Conservation (phyloP, 352 stramenopile species). For the Pythium dissimile region DNA sequence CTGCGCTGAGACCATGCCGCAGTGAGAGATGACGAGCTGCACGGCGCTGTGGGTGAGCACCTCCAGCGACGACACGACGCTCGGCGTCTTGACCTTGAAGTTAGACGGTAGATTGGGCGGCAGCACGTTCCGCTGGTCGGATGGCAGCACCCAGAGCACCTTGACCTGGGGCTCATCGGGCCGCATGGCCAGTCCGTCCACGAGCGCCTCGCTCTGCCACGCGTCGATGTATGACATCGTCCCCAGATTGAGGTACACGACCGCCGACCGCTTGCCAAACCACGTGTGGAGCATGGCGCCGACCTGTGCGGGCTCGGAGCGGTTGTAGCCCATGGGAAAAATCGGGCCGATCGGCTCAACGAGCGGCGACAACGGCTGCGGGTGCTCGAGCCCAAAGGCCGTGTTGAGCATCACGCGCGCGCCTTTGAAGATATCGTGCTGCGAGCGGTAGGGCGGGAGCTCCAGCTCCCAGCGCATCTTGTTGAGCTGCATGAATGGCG, state of each 20-base stretch:
- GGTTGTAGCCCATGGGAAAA: constrained; percentile 36
- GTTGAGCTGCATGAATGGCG: constrained; percentile 88
- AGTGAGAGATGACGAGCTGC: constrained; percentile 81
- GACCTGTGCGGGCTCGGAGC: constrained; percentile 34
- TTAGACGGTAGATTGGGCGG: constrained; percentile 46
- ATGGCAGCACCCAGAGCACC: constrained; percentile 74
- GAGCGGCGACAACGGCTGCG: constrained; percentile 70
- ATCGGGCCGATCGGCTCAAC: constrained; percentile 78
- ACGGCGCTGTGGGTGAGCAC: constrained; percentile 60
- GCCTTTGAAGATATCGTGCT: constrained; percentile 88
- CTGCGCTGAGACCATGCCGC: constrained; percentile 81
- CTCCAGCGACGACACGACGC: constrained; percentile 53
- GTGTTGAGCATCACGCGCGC: constrained; percentile 85
- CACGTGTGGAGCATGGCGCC: constrained; percentile 33
- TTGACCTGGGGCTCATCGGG: constrained; percentile 42
- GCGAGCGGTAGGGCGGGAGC: constrained; percentile 67
- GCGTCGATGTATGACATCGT: constrained; percentile 78
- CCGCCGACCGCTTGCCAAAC: constrained; percentile 29
- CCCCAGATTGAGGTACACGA: constrained; percentile 78
- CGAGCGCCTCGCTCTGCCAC: constrained; percentile 72
- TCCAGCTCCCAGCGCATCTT: constrained; percentile 78
- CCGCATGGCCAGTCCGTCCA: constrained; percentile 58
- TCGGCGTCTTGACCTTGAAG: constrained; percentile 65
- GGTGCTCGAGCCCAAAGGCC: constrained; percentile 83
- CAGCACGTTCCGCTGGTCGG: constrained; percentile 65